Evolutionary conservation across 78 protist species (phyloP).

Genomic region (Chrysochromulina parva): DNA sequence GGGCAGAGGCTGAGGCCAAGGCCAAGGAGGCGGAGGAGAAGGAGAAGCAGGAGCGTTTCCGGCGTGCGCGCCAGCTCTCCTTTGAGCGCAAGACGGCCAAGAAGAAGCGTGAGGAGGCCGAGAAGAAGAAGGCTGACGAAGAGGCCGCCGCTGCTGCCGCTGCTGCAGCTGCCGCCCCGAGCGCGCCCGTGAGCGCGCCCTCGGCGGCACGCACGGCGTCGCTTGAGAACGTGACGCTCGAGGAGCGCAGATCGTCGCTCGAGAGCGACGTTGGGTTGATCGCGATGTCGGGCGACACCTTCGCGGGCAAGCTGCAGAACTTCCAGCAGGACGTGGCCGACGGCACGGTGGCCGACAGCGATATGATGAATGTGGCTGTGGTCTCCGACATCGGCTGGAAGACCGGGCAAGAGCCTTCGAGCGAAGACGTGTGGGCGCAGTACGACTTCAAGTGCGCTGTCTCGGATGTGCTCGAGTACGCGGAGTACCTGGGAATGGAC

Average conservation of each 20-base stretch:
- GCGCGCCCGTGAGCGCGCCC: background rate
- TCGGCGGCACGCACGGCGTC: no score
- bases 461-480: conserved; percentile 13
- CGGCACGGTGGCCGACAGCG: background rate
- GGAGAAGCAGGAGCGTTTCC: background rate
- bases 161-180: background rate
- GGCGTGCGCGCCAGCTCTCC: conserved; percentile 10
- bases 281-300: background rate
- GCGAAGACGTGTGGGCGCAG: background rate
- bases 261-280: no score
- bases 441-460: conserved; percentile 25
- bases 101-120: background rate
- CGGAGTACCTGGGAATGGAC: conserved; percentile 31
- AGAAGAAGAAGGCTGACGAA: background rate
- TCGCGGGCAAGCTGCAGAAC: background rate
- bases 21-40: conserved; percentile 12
- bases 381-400: conserved; percentile 18
- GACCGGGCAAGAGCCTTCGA: background rate
- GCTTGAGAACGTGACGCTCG: no score
- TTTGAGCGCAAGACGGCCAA: background rate
- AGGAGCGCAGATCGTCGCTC: no score
- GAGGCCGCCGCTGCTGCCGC: background rate
- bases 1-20: background rate
- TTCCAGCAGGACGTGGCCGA: conserved; percentile 23
- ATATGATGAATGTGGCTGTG: conserved; percentile 5